Percentiles rank a stretch among this genome's conserved stretches.
phyloP scores from a whole-genome alignment of 2,329 filamentous ascomycete genomes.

The Epichloe baconii region DNA sequence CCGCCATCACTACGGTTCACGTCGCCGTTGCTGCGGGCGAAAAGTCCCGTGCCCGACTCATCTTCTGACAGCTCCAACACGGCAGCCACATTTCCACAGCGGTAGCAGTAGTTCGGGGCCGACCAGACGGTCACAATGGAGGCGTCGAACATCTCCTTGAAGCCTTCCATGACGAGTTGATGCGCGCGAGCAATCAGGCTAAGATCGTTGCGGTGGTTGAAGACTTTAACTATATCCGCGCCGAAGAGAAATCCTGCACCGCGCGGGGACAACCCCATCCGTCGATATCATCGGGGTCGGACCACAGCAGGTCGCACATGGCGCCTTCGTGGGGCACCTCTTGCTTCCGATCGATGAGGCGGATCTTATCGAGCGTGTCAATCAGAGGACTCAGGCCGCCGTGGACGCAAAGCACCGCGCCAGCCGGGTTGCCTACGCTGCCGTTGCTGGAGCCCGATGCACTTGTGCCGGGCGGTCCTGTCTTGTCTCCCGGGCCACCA shows the following conservation, averaged over 20 bases:
- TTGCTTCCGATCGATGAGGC: constrained; percentile 88
- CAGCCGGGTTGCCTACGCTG: constrained; percentile 53
- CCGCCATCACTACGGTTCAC: constrained; percentile 43
- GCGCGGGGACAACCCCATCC: constrained; percentile 87
- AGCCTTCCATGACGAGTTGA: constrained; percentile 97
- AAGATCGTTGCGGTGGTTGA: constrained; percentile 90
- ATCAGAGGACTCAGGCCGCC: constrained; percentile 85
- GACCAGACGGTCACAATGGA: constrained; percentile 99
- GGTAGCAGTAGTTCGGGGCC: constrained; percentile 92
- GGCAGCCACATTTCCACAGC: constrained; percentile 89
- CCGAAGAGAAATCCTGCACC: constrained; percentile 95
- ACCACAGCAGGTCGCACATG: constrained; percentile 98
- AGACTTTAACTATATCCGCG: constrained; percentile 86
- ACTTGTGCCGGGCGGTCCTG: constrained; percentile 66
- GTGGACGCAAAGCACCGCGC: constrained; percentile 89
- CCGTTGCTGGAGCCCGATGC: constrained; percentile 58
- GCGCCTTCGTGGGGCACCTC: constrained; percentile 97
- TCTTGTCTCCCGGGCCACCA: constrained; percentile 18
- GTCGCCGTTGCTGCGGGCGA: constrained; percentile 60
- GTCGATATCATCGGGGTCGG: constrained; percentile 93
- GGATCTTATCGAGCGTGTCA: constrained; percentile 89
- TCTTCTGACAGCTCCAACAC: constrained; percentile 90
- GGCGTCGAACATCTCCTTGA: constrained; percentile 97
- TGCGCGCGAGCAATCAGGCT: constrained; percentile 87
- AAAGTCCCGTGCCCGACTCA: constrained; percentile 57